Conservation (phyloP, 352 stramenopile genomes). For the Peronospora farinosa region DNA sequence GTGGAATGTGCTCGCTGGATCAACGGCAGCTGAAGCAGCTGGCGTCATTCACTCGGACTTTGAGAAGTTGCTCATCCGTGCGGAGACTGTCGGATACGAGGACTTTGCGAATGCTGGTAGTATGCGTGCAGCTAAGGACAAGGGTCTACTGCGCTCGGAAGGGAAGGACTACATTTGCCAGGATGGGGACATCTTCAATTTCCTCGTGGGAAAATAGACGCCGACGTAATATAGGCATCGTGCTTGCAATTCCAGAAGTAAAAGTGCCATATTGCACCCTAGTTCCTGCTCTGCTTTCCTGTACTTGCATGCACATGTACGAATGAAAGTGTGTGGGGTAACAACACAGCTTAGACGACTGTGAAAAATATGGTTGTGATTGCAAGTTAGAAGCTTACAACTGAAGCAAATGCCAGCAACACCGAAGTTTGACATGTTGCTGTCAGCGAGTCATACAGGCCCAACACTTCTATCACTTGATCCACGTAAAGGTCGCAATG, state of each 20-base stretch:
- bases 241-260: too few relatives aligned
- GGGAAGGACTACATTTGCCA: constrained; percentile 98
- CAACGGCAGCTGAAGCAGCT: constrained; percentile 61
- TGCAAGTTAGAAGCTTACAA: background rate
- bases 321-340: background rate
- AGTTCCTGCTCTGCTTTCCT: too few relatives aligned
- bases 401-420: background rate
- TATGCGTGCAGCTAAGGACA: constrained; percentile 92
- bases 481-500: too few relatives aligned
- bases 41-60: constrained; percentile 87
- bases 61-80: constrained; percentile 79
- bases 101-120: constrained; percentile 90
- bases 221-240: background rate
- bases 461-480: too few relatives aligned
- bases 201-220: constrained; percentile 76
- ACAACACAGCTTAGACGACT: background rate
- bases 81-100: constrained; percentile 95
- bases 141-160: constrained; percentile 90
- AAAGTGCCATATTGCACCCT: too few relatives aligned
- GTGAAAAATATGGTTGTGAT: background rate
- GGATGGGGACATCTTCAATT: constrained; percentile 98
- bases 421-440: background rate
- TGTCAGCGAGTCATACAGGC: background rate
- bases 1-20: constrained; percentile 77
- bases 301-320: too few relatives aligned